Percentiles rank a stretch among this genome's conserved stretches.
Evolutionary conservation across 768 basidiomycete genomes (phyloP).

Genomic region (Amanita phalloides): DNA sequence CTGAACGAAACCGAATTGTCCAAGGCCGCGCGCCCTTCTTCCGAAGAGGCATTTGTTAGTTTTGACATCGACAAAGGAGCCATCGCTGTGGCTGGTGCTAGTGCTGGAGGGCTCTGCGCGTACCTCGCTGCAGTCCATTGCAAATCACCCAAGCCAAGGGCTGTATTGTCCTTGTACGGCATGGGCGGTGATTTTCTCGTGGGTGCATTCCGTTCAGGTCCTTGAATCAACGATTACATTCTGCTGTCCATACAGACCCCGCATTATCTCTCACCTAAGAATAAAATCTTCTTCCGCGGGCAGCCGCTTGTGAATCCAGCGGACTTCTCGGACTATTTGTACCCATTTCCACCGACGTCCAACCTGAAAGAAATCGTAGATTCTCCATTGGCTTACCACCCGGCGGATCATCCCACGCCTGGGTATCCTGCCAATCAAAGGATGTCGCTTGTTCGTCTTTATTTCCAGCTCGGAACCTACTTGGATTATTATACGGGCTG

Average conservation of each 20-base stretch:
- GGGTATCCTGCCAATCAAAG: slow-evolving; percentile 55
- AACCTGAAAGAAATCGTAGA: slow-evolving; percentile 20
- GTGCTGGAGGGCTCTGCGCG: slow-evolving; percentile 54
- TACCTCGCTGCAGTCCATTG: slow-evolving; percentile 50
- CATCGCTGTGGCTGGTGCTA: slow-evolving; percentile 45
- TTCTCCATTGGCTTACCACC: slow-evolving; percentile 37
- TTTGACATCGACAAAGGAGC: slow-evolving; percentile 31
- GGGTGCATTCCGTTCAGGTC: slow-evolving; percentile 7
- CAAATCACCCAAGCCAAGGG: slow-evolving; percentile 36
- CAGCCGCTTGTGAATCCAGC: slow-evolving; percentile 42
- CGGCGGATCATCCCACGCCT: slow-evolving; percentile 32
- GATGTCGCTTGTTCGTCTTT: slow-evolving; percentile 46
- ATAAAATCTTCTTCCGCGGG: slow-evolving; percentile 39
- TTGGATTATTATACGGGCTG: slow-evolving; percentile 50
- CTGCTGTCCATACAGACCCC: slow-evolving; percentile 25
- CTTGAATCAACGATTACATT: not conserved
- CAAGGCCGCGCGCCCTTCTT: slow-evolving; percentile 4
- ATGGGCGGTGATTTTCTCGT: slow-evolving; percentile 54
- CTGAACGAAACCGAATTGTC: slow-evolving; percentile 15
- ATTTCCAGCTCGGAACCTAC: slow-evolving; percentile 45
- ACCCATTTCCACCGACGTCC: slow-evolving; percentile 23
- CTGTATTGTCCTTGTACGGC: slow-evolving; percentile 47
- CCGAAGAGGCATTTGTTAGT: not conserved
- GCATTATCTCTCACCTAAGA: slow-evolving; percentile 40
- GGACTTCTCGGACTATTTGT: slow-evolving; percentile 34